Conservation (phyloP, 306 rosid species). For the Ormosia emarginata region DNA sequence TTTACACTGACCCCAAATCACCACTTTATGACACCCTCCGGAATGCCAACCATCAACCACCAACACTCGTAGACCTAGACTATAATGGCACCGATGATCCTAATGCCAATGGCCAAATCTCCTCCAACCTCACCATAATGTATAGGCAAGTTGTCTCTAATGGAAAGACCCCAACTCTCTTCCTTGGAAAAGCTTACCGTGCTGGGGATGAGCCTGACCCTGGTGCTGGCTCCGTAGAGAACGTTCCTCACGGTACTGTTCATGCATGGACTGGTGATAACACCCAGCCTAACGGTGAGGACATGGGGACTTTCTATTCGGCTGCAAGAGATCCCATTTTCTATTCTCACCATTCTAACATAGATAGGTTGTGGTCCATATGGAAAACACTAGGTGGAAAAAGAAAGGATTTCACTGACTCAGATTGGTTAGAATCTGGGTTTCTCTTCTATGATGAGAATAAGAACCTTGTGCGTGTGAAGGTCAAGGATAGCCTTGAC, state of each 20-base stretch:
- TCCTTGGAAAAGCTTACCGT: conserved; percentile 39
- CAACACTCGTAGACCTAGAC: conserved; percentile 32
- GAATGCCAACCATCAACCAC: conserved; percentile 34
- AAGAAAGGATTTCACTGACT: conserved; percentile 27
- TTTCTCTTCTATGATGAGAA: conserved; percentile 64
- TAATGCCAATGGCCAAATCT: not conserved
- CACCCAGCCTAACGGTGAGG: conserved; percentile 30
- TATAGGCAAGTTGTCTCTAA: conserved; percentile 47
- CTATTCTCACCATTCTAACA: conserved; percentile 46
- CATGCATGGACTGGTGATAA: conserved; percentile 50
- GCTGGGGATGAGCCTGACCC: conserved; percentile 47
- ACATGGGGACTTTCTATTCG: conserved; percentile 68
- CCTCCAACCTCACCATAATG: conserved; percentile 29
- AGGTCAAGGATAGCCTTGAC: conserved; percentile 47
- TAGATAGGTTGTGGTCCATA: conserved; percentile 54
- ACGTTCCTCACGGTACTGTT: conserved; percentile 42
- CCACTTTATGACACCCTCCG: conserved; percentile 44
- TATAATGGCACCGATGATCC: not conserved
- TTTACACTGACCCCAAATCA: conserved; percentile 31
- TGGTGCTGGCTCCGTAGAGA: conserved; percentile 41
- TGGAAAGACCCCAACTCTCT: conserved; percentile 22
- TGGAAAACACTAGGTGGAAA: conserved; percentile 53
- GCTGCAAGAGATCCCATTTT: conserved; percentile 63
- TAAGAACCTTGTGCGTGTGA: conserved; percentile 39
- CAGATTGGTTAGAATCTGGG: conserved; percentile 49